Evolutionary conservation across 495 filamentous ascomycete genomes (phyloP).

Genomic region (Podospora australis): DNA sequence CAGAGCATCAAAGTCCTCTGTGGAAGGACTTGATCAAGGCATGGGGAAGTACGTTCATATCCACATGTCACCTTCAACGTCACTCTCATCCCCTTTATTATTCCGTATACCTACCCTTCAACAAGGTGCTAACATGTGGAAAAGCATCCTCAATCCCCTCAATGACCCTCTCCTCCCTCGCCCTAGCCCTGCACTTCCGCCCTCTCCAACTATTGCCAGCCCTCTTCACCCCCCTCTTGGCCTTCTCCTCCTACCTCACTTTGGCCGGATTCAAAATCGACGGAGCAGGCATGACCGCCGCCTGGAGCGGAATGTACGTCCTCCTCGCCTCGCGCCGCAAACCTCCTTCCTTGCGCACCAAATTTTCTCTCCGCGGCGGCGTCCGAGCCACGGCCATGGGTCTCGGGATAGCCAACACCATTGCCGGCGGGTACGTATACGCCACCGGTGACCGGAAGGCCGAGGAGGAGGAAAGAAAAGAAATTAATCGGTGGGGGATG

Average conservation of each 20-base stretch:
- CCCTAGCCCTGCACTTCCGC: conserved; percentile 68
- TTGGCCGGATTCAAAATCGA: conserved; percentile 72
- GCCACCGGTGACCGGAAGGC: conserved; percentile 51
- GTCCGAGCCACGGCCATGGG: conserved; percentile 68
- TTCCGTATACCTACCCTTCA: conserved; percentile 1
- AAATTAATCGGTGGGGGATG: conserved; percentile 43
- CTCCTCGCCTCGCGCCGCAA: conserved; percentile 64
- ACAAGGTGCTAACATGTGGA: too few species aligned
- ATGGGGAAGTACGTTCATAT: conserved; percentile 63
- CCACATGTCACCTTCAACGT: not conserved
- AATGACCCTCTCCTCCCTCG: conserved; percentile 69
- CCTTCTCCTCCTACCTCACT: conserved; percentile 82
- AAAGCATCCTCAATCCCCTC: conserved; percentile 80
- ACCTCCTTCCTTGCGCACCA: conserved; percentile 48
- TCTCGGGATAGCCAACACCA: conserved; percentile 60
- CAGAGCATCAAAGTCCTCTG: not conserved
- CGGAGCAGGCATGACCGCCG: conserved; percentile 73
- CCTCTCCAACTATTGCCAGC: conserved; percentile 71
- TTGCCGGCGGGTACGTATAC: conserved; percentile 67
- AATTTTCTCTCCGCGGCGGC: conserved; percentile 61
- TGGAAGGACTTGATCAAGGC: conserved; percentile 43
- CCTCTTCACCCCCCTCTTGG: conserved; percentile 75
- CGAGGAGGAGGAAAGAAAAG: conserved; percentile 37
- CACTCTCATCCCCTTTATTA: not conserved
- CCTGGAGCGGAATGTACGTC: conserved; percentile 81